These are phyloP conservation scores for Botrytis tulipae DNA, from an alignment of 2,329 filamentous ascomycete species.

Conservation along the genomic window DNA sequence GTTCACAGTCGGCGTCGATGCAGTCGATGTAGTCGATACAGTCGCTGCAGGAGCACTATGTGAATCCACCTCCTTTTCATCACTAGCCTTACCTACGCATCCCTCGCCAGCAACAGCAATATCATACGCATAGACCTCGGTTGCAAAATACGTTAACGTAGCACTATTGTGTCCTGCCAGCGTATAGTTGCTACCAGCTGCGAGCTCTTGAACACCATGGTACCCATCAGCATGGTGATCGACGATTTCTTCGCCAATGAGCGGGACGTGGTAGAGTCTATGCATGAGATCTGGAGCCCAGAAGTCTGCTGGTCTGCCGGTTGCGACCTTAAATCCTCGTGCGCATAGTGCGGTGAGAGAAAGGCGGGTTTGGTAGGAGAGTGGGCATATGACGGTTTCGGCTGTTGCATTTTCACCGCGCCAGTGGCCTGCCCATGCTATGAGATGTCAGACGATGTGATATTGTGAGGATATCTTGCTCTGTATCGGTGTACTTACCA, in stretches of 20 bases:
- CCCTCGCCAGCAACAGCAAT: constrained; percentile 51
- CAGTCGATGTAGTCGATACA: not conserved
- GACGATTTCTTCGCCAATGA: constrained; percentile 57
- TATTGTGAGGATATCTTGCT: not conserved
- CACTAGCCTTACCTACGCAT: not conserved
- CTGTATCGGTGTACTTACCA: not conserved
- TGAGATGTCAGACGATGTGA: not conserved
- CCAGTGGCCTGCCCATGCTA: constrained; percentile 8
- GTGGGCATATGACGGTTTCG: not conserved
- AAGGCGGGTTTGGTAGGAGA: not conserved
- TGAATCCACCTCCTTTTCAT: not conserved
- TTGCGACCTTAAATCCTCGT: not conserved
- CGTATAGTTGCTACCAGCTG: constrained; percentile 47
- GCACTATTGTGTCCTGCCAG: constrained; percentile 57
- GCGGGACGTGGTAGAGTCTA: constrained; percentile 61
- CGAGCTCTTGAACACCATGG: constrained; percentile 52
- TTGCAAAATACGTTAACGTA: constrained; percentile 65
- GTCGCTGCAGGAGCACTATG: not conserved
- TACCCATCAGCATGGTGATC: constrained; percentile 64
- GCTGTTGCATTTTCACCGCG: not conserved
- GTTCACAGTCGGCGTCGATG: not conserved
- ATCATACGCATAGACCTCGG: constrained; percentile 65
- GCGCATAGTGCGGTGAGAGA: not conserved
- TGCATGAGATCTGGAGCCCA: constrained; percentile 57
- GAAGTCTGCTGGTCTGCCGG: not conserved